Conservation (phyloP, 2,329 filamentous ascomycete genomes). For the Gyromitra esculenta region DNA sequence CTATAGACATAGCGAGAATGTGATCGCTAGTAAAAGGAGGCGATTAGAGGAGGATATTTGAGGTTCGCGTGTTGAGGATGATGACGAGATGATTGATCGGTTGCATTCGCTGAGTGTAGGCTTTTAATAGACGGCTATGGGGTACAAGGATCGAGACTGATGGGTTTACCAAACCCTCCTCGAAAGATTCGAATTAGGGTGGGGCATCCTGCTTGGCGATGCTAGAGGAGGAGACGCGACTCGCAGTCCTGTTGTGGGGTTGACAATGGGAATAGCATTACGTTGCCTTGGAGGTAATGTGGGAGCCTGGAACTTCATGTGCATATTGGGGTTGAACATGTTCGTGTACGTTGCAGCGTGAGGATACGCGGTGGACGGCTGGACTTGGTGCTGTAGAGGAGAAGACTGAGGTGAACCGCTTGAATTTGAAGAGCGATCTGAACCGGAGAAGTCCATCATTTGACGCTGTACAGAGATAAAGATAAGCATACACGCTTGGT, state of each 20-base stretch:
- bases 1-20: constrained; percentile 55
- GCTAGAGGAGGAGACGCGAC: constrained; percentile 86
- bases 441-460: constrained; percentile 61
- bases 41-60: constrained; percentile 47
- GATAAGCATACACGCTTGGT: constrained; percentile 47
- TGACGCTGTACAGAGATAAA: constrained; percentile 49
- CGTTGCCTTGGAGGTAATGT: constrained; percentile 73
- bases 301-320: constrained; percentile 88
- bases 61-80: constrained; percentile 42
- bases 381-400: constrained; percentile 82
- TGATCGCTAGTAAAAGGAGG: constrained; percentile 54
- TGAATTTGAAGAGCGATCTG: constrained; percentile 92
- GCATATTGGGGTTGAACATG: constrained; percentile 64
- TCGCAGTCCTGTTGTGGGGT: constrained; percentile 87
- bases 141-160: constrained; percentile 28
- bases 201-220: constrained; percentile 72
- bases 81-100: constrained; percentile 50
- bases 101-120: constrained; percentile 51
- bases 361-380: constrained; percentile 72
- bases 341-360: constrained; percentile 64
- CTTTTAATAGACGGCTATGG: constrained; percentile 33
- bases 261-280: constrained; percentile 97
- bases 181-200: constrained; percentile 54
- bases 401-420: constrained; percentile 94
- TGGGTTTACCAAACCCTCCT: constrained; percentile 52